Base-by-base conservation (phyloP, 1,284 basidiomycete genomes). In the Marasmius fiardii region DNA sequence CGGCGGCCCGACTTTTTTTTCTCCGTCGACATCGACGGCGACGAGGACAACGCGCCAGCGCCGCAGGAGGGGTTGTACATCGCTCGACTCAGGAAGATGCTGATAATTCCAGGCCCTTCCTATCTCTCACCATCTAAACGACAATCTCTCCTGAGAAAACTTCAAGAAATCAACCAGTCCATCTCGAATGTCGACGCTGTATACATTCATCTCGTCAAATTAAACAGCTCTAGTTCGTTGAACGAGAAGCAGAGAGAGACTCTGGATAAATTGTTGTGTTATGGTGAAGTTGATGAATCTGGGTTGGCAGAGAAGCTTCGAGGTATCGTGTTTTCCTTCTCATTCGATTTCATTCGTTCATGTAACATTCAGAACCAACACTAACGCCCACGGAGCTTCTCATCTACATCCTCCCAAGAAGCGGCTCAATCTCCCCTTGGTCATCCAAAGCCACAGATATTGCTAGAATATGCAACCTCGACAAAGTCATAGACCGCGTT, bases 381-480 rank as follows among this genome's bases (percentile, higher is more conserved):
- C n/a, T n/a, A n/a, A n/a, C n/a, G n/a, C n/a, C 2, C 35, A n/a
- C n/a, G 35, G n/a, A 2, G 24, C 7, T 28, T 18, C 72, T 86
- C 6, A 72, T 86, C 28, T 95, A 85, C 68, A 83, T 95, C 37
- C 73, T 90, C 8, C 94, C 94, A n/a, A 76, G 94, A 58, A 78
- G 78, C 10, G 89, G 88, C 3, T 88, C 90, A 33, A 88, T 94
- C 67, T 92, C 90, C 20, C 92, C 92, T 2, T 95, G 92, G 92
- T 93, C 91, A 14, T 91, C 88, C 70, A 95, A 95, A 71, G 92
- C 92, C 4, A 93, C 92, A 11, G 92, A 95, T 64, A 94, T 95
- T 59, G 80, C 90, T 21, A 70, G 75, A 39, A 86, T 92, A 62
- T 94, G 92, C 73, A 84, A 82, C 49, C 78, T 94, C 4, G 79